These are phyloP conservation scores for Alternaria conjuncta DNA, from an alignment of 2,329 filamentous ascomycete genomes.

Conservation along the genomic window DNA sequence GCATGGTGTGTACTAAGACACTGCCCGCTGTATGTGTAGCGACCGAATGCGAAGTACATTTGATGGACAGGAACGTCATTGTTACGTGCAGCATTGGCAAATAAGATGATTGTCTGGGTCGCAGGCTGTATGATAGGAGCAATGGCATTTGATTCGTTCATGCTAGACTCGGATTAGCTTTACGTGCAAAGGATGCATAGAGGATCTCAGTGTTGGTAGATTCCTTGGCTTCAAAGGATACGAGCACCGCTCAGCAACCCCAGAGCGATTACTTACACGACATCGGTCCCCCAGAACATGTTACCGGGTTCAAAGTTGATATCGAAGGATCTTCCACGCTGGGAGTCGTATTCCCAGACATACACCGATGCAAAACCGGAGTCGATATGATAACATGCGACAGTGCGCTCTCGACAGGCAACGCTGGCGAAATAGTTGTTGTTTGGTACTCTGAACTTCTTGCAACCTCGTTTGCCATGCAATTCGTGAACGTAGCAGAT, in stretches of 20 bases:
- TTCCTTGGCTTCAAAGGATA: background rate
- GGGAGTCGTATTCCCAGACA: conserved; percentile 38
- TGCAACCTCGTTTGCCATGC: conserved; percentile 7
- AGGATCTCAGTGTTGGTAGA: background rate
- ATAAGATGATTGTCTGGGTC: conserved; percentile 17
- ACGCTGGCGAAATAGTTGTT: conserved; percentile 5
- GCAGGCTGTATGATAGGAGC: conserved; percentile 18
- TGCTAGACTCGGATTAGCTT: conserved; percentile 1
- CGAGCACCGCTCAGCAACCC: background rate
- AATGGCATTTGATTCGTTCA: background rate
- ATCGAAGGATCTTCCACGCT: conserved; percentile 27
- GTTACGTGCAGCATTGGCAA: background rate
- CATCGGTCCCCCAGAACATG: background rate
- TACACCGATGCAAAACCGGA: conserved; percentile 20
- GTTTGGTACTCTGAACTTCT: conserved; percentile 30
- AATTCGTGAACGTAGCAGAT: conserved; percentile 33
- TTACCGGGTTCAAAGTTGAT: conserved; percentile 11
- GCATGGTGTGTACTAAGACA: background rate
- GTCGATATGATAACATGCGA: conserved; percentile 25
- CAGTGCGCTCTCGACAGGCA: conserved; percentile 25
- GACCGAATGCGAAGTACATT: background rate
- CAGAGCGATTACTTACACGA: background rate
- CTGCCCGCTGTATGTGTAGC: conserved; percentile 22
- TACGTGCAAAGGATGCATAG: background rate
- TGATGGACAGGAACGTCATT: background rate